phyloP scores from a whole-genome alignment of 768 basidiomycete genomes.

The Kwoniella sp. region DNA sequence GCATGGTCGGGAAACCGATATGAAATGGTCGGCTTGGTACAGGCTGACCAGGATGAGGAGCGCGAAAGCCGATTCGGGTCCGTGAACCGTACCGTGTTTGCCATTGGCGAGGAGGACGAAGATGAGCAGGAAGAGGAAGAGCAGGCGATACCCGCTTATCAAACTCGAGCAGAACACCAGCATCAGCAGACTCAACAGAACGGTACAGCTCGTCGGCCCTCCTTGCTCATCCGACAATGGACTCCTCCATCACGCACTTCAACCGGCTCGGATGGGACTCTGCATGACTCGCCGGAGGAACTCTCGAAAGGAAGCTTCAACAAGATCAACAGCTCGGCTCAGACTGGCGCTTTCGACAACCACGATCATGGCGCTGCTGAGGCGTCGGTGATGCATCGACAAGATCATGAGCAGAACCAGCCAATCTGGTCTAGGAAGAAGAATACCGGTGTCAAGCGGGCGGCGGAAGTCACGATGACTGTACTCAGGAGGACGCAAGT shows the following conservation, averaged over 20 bases:
- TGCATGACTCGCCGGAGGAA: slow-evolving; percentile 29
- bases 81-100: slow-evolving; percentile 37
- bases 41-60: slow-evolving; percentile 10
- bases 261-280: slow-evolving; percentile 30
- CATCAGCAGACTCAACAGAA: not conserved
- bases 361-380: slow-evolving; percentile 2
- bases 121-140: slow-evolving; percentile 6
- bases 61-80: not conserved
- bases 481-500: slow-evolving; percentile 61
- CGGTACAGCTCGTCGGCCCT: slow-evolving; percentile 14
- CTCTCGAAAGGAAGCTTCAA: too few species aligned
- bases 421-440: slow-evolving; percentile 12
- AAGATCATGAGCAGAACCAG: slow-evolving; percentile 20
- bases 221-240: slow-evolving; percentile 22
- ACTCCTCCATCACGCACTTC: slow-evolving; percentile 21
- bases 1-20: slow-evolving; percentile 21
- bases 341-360: slow-evolving; percentile 15
- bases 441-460: slow-evolving; percentile 8
- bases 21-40: slow-evolving; percentile 32
- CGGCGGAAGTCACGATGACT: slow-evolving; percentile 37
- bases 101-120: slow-evolving; percentile 24
- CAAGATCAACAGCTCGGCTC: not conserved
- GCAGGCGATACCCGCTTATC: not conserved
- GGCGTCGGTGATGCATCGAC: not conserved
- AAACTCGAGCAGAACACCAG: not conserved